Percentiles rank a stretch among this genome's conserved stretches.
phyloP scores from a whole-genome alignment of 2,329 filamentous ascomycete species.

The Arthrobotrys entomopaga region DNA sequence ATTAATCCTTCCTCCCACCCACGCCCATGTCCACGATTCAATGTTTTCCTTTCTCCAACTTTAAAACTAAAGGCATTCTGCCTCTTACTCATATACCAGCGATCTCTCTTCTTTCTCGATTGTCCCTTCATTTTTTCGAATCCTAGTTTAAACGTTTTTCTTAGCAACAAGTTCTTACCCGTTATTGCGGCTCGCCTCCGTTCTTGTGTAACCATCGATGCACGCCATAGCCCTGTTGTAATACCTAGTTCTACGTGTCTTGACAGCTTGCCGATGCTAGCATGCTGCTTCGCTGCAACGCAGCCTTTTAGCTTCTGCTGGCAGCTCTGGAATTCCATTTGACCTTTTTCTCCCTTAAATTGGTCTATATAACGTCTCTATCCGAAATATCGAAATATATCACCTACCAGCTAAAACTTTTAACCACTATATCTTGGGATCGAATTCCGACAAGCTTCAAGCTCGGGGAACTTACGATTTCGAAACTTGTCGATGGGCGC shows the following conservation, averaged over 20 bases:
- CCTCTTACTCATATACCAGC: constrained; percentile 10
- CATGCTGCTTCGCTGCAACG: constrained; percentile 22
- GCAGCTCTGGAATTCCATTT: constrained; percentile 2
- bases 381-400: too few relatives aligned
- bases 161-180: constrained; percentile 23
- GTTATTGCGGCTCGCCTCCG: constrained; percentile 45
- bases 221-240: constrained; percentile 45
- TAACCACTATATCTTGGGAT: too few relatives aligned
- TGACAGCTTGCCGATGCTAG: constrained; percentile 48
- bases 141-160: constrained; percentile 11
- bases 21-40: neutral
- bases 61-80: constrained; percentile 1
- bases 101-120: constrained; percentile 9
- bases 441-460: too few relatives aligned
- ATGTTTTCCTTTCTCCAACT: constrained; percentile 1
- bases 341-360: too few relatives aligned
- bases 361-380: too few relatives aligned
- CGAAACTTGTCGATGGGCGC: too few relatives aligned
- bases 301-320: constrained; percentile 6
- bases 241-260: constrained; percentile 55
- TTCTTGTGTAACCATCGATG: constrained; percentile 42
- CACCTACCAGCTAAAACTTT: too few relatives aligned
- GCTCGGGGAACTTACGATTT: too few relatives aligned
- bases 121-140: constrained; percentile 2
- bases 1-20: constrained; percentile 15